phyloP scores from a whole-genome alignment of 306 rosid genomes.

The Medicago arabica region DNA sequence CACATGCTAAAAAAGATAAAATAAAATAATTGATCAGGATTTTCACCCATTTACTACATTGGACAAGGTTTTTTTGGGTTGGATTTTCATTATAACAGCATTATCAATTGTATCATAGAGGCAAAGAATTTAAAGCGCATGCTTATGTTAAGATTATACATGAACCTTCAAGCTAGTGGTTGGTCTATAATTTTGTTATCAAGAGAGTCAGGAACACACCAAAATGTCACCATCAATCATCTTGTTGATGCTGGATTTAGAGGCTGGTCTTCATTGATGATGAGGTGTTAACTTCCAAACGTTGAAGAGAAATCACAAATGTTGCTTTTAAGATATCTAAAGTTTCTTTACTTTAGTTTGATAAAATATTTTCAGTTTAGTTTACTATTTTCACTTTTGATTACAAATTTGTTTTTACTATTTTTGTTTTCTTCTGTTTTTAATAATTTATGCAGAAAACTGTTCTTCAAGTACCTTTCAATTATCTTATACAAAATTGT shows the following conservation, averaged over 20 bases:
- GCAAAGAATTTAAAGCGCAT: conserved; percentile 61
- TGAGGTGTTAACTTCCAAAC: conserved; percentile 62
- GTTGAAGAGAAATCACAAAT: conserved; percentile 27
- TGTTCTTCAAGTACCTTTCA: too few species aligned
- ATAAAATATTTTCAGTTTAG: not conserved
- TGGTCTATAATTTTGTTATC: conserved; percentile 82
- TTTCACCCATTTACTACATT: not conserved
- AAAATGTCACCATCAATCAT: conserved; percentile 54
- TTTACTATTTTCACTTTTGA: too few species aligned
- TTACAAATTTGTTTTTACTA: too few species aligned
- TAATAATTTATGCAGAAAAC: too few species aligned
- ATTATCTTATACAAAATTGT: too few species aligned
- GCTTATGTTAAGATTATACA: conserved; percentile 55
- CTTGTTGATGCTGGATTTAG: conserved; percentile 69
- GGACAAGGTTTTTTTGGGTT: conserved; percentile 30
- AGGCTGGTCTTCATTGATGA: conserved; percentile 68
- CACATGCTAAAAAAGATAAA: too few species aligned
- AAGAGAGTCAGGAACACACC: conserved; percentile 52
- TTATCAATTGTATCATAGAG: conserved; percentile 54
- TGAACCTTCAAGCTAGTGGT: conserved; percentile 62
- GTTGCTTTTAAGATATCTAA: not conserved
- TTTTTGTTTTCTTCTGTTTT: too few species aligned
- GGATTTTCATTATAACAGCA: conserved; percentile 48
- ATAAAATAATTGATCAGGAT: too few species aligned
- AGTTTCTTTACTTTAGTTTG: not conserved